Evolutionary conservation across 1,284 basidiomycete genomes (phyloP).

Genomic region (Cutaneotrichosporon daszewskae): DNA sequence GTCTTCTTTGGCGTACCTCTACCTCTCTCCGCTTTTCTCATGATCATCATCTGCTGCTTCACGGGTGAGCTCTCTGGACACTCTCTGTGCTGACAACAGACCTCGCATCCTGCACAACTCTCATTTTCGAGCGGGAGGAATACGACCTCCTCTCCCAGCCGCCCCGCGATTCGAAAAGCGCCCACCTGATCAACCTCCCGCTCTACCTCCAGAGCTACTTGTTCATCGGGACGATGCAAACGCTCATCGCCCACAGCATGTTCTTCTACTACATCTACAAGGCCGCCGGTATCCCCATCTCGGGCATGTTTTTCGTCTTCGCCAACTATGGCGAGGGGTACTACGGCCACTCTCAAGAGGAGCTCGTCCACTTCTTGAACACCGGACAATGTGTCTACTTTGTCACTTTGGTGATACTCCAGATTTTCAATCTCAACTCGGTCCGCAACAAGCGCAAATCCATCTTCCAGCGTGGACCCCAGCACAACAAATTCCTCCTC

Average conservation of each 20-base stretch:
- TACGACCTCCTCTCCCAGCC: conserved; percentile 55
- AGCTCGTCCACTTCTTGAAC: conserved; percentile 48
- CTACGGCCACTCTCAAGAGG: conserved; percentile 34
- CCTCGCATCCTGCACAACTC: conserved; percentile 54
- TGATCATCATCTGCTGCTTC: conserved; percentile 28
- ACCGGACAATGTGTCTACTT: conserved; percentile 54
- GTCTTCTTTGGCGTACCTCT: conserved; percentile 53
- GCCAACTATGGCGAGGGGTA: conserved; percentile 51
- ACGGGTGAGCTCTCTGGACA: conserved; percentile 51
- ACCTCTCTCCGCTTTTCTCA: conserved; percentile 53
- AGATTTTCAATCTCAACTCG: conserved; percentile 57
- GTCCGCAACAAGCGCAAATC: conserved; percentile 54
- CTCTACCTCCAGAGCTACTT: conserved; percentile 62
- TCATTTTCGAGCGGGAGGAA: conserved; percentile 59
- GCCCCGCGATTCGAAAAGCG: conserved; percentile 58
- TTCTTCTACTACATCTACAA: conserved; percentile 50
- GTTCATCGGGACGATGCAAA: conserved; percentile 57
- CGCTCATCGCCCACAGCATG: conserved; percentile 53
- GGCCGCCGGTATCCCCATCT: conserved; percentile 56
- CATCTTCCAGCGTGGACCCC: conserved; percentile 49
- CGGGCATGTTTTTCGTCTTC: conserved; percentile 50
- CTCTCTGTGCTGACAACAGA: no score
- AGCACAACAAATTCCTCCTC: conserved; percentile 49
- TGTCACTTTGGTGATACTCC: conserved; percentile 62
- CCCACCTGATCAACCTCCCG: conserved; percentile 49